Percentiles rank a stretch among this genome's conserved stretches.
These are phyloP conservation scores for Aquilaria malaccensis DNA, from an alignment of 345 rosid species.

Conservation along the genomic window DNA sequence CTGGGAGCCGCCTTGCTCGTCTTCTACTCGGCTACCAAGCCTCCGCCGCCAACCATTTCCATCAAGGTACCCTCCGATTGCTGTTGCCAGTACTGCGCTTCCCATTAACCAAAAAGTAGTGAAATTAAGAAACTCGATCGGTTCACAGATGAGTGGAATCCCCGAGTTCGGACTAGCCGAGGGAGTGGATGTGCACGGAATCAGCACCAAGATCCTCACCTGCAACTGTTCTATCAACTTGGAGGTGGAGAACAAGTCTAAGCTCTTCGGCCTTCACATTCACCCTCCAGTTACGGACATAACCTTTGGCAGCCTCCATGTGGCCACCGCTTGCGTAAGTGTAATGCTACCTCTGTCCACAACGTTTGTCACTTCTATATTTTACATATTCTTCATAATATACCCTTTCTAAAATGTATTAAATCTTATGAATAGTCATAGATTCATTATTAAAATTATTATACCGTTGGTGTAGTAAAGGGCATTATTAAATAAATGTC, in stretches of 20 bases:
- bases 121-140: too few relatives aligned
- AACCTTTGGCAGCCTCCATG: conserved; percentile 51
- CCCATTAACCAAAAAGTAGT: not conserved
- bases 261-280: conserved; percentile 68
- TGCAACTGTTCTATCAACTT: conserved; percentile 56
- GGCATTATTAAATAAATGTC: not conserved
- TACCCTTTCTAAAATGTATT: not conserved
- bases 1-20: conserved; percentile 68
- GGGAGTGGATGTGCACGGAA: conserved; percentile 74
- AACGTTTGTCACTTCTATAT: not conserved
- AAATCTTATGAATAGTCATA: too few relatives aligned
- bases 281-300: conserved; percentile 48
- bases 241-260: conserved; percentile 64
- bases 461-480: not conserved
- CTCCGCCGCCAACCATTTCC: conserved; percentile 64
- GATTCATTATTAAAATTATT: not conserved
- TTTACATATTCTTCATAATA: not conserved
- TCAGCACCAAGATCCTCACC: conserved; percentile 60
- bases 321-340: conserved; percentile 54
- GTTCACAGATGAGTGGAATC: conserved; percentile 45
- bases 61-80: conserved; percentile 38
- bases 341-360: not conserved
- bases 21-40: conserved; percentile 73
- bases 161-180: conserved; percentile 51
- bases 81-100: not conserved